A percentile compares a stretch with the other conserved stretches of the same genome.
These are phyloP conservation scores for Leccinum barrowsii DNA, from an alignment of 768 basidiomycete genomes.

Conservation along the genomic window DNA sequence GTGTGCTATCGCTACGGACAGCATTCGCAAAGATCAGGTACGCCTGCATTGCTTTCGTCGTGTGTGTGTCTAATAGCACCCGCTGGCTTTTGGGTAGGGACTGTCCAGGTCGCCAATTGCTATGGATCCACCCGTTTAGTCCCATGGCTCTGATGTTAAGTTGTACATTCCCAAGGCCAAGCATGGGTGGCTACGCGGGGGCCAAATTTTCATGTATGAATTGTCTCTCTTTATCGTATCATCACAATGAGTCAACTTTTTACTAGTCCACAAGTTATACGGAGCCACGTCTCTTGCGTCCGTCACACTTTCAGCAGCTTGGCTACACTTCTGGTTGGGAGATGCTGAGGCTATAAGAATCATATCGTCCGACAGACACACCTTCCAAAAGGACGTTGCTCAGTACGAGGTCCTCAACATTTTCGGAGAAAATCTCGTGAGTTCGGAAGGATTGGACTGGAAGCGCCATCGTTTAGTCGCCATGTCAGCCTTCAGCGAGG, in stretches of 20 bases:
- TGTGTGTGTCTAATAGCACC: not conserved
- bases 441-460: conserved; percentile 43
- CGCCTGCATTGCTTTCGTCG: not conserved
- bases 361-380: conserved; percentile 30
- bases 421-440: conserved; percentile 44
- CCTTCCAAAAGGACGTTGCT: conserved; percentile 34
- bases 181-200: conserved; percentile 32
- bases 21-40: conserved; percentile 21
- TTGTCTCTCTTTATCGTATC: no score
- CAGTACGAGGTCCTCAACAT: conserved; percentile 42
- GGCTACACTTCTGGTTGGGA: conserved; percentile 39
- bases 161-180: conserved; percentile 33
- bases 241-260: not conserved
- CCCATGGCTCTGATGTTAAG: conserved; percentile 22
- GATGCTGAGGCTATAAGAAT: conserved; percentile 42
- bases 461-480: conserved; percentile 43
- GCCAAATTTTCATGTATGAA: conserved; percentile 37
- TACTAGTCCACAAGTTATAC: conserved; percentile 36
- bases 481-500: conserved; percentile 52
- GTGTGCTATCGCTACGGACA: not conserved
- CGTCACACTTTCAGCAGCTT: conserved; percentile 29
- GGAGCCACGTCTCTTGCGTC: conserved; percentile 40
- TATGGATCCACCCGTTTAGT: conserved; percentile 36
- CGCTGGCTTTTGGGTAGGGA: conserved; percentile 2
- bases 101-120: conserved; percentile 14